phyloP scores from a whole-genome alignment of 352 stramenopile species.

The Phytopythium mirpurense region DNA sequence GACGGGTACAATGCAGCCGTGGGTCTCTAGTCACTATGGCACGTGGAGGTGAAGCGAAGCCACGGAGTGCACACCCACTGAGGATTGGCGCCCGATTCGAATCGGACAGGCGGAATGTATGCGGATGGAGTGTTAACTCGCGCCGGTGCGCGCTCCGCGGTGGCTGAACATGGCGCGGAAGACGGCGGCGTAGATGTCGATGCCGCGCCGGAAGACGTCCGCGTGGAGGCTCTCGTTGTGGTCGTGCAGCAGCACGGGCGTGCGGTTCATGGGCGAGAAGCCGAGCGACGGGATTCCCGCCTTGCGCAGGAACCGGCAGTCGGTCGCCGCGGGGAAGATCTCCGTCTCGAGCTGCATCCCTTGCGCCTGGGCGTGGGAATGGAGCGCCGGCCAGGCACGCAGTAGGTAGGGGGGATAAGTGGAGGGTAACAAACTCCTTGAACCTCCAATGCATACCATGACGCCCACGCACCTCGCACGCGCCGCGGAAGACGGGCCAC shows the following conservation, averaged over 20 bases:
- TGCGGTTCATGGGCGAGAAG: slow-evolving; percentile 91
- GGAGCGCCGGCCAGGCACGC: too few relatives aligned
- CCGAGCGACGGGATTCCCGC: slow-evolving; percentile 87
- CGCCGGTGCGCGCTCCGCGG: neutral
- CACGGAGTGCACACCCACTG: too few relatives aligned
- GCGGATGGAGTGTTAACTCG: neutral
- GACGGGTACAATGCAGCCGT: too few relatives aligned
- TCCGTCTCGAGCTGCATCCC: slow-evolving; percentile 60
- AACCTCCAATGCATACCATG: too few relatives aligned
- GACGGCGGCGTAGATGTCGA: slow-evolving; percentile 71
- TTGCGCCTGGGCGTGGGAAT: too few relatives aligned
- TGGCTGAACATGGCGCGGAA: slow-evolving; percentile 30
- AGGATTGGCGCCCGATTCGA: too few relatives aligned
- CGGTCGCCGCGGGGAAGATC: slow-evolving; percentile 91
- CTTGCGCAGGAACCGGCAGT: slow-evolving; percentile 89
- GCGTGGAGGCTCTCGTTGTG: slow-evolving; percentile 93
- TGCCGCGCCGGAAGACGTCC: slow-evolving; percentile 87
- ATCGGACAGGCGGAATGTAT: neutral
- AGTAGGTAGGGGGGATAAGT: too few relatives aligned
- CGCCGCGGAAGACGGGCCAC: slow-evolving; percentile 5
- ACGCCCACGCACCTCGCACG: slow-evolving; percentile 1
- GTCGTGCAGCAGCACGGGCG: slow-evolving; percentile 91
- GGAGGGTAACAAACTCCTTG: too few relatives aligned
- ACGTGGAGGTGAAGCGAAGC: too few relatives aligned
- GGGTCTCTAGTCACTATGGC: too few relatives aligned